A percentile compares a stretch with the other conserved stretches of the same genome.
These are phyloP conservation scores for Pleurotus pulmonarius DNA, from an alignment of 768 basidiomycete genomes.

Conservation along the genomic window DNA sequence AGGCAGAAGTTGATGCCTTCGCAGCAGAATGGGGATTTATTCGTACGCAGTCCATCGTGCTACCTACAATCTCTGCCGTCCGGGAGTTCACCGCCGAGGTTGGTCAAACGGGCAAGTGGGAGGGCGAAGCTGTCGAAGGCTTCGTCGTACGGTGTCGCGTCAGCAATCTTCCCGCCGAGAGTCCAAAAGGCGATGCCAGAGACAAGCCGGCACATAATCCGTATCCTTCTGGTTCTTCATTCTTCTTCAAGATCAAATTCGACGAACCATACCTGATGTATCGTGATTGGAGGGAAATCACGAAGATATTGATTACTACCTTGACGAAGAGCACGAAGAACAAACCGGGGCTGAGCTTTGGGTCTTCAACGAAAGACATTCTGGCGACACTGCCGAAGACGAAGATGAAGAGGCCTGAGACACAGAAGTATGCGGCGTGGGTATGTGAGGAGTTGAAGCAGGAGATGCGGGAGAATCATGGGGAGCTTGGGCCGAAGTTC, in stretches of 20 bases:
- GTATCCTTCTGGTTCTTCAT: constrained; percentile 75
- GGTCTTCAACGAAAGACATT: constrained; percentile 25
- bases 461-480: background rate
- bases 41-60: constrained; percentile 55
- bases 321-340: constrained; percentile 1
- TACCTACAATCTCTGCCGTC: constrained; percentile 65
- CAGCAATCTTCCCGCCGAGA: constrained; percentile 32
- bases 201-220: constrained; percentile 45
- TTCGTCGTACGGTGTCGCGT: constrained; percentile 88
- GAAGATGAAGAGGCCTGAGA: constrained; percentile 76
- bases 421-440: constrained; percentile 79
- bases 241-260: constrained; percentile 99
- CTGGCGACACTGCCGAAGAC: constrained; percentile 47
- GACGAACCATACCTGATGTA: constrained; percentile 99
- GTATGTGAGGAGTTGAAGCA: constrained; percentile 72
- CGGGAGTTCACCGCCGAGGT: constrained; percentile 67
- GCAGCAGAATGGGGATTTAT: constrained; percentile 93
- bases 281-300: constrained; percentile 95
- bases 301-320: constrained; percentile 61
- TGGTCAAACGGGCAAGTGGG: constrained; percentile 69
- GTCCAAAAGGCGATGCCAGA: constrained; percentile 20
- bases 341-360: constrained; percentile 10
- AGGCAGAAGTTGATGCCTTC: constrained; percentile 67
- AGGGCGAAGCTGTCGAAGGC: constrained; percentile 84
- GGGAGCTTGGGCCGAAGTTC: constrained; percentile 53